Percentiles rank a stretch among this genome's conserved stretches.
Conservation (phyloP, 176 grass and related monocot species). For the maize (Zea mays) region DNA sequence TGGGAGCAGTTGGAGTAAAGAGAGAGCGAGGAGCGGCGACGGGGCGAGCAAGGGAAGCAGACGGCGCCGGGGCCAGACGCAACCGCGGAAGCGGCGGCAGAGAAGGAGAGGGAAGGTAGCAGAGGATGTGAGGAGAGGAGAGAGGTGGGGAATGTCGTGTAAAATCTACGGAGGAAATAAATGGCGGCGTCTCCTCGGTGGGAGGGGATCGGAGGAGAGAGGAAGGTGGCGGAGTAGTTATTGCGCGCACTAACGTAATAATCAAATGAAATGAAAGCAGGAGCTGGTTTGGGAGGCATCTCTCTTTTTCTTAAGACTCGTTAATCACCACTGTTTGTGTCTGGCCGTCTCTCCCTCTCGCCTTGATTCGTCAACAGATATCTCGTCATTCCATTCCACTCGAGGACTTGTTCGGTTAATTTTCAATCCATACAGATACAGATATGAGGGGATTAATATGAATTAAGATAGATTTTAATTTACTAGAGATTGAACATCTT, state of each 20-base stretch:
- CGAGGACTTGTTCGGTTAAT: too few relatives aligned
- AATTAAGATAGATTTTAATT: too few relatives aligned
- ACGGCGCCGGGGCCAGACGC: neutral
- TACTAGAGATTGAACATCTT: too few relatives aligned
- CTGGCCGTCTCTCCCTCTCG: too few relatives aligned
- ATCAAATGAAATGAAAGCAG: neutral
- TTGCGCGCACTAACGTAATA: slow-evolving; percentile 24
- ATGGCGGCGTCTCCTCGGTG: slow-evolving; percentile 12
- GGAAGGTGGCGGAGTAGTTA: slow-evolving; percentile 39
- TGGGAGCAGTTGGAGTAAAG: slow-evolving; percentile 48
- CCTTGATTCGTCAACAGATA: too few relatives aligned
- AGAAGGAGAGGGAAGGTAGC: neutral
- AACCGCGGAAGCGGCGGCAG: neutral
- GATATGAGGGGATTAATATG: too few relatives aligned
- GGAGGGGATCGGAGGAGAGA: neutral
- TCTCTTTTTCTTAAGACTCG: slow-evolving; percentile 22
- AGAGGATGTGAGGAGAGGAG: neutral
- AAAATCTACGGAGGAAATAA: slow-evolving; percentile 47
- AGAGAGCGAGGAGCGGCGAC: slow-evolving; percentile 21
- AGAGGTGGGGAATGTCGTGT: slow-evolving; percentile 28
- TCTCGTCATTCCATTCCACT: too few relatives aligned
- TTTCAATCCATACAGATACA: too few relatives aligned
- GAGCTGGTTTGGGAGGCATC: neutral
- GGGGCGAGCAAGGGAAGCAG: slow-evolving; percentile 11
- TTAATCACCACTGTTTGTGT: neutral